Base-by-base conservation (phyloP, 257 asterid genomes). In the Solanum chilense region DNA sequence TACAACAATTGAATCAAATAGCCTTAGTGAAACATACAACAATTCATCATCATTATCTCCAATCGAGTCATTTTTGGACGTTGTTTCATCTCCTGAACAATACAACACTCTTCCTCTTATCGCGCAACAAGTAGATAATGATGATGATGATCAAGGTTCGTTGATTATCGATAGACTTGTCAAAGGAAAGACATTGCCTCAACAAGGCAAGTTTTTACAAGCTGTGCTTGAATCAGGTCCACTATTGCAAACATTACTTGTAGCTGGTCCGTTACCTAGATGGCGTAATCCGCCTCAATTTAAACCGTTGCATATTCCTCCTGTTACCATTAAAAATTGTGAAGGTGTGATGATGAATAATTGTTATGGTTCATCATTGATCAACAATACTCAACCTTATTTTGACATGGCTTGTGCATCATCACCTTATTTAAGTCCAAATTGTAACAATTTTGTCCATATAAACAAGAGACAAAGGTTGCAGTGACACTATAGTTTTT, bases 1-100 rank as follows among this genome's bases (percentile, higher is more conserved):
- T 3, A 35, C 39, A 7, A 86, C 92, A n/a, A 92, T 98, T 11
- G 98, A 93, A 68, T 94, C 98, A 5, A 93, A 93, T 88, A 93
- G 97, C 39, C 86, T 92, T 6, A 93, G 98, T 1, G 98, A 94
- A 1, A 90, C 94, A 12, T 84, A 88, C 91, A 95, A 91, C 37
- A 87, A 83, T 42, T 66, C 69, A 7, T 93, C 95, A 10, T 66
- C 69, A 7, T 93, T 94, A 10, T 93, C 95, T 3, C 94, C 94
- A 0, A 91, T 88, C 10, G 96, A 94, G 18, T 89, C 96, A 3
- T 84, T 91, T 14, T 88, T 93, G 18, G 95, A 93, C 9, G 90
- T 88, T 12, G 93, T 90, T 3, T 88, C 96, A 12, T 92, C 98
- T 1, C 93, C 95, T 2, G 95, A 62, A 23, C 69, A 23, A 14